phyloP scores from a whole-genome alignment of 2,329 filamentous ascomycete species.

The Aphanocladium album region DNA sequence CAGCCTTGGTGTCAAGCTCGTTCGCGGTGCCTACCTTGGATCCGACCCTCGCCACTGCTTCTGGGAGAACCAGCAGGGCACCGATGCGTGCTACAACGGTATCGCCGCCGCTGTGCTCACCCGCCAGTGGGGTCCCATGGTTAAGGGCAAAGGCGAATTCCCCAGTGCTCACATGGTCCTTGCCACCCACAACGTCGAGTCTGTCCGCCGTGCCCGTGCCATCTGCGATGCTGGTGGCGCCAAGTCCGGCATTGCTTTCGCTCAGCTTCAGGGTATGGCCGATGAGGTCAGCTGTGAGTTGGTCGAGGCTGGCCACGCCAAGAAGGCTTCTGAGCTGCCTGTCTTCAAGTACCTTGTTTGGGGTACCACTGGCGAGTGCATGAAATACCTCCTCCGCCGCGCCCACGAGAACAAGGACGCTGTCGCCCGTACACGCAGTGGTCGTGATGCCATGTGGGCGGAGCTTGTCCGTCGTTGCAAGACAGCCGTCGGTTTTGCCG shows the following conservation, averaged over 20 bases:
- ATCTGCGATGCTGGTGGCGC: constrained; percentile 43
- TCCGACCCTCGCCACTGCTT: constrained; percentile 66
- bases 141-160: constrained; percentile 40
- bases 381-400: constrained; percentile 68
- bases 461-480: constrained; percentile 56
- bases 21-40: constrained; percentile 68
- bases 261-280: constrained; percentile 91
- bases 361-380: constrained; percentile 71
- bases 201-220: constrained; percentile 54
- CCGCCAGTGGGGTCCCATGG: constrained; percentile 37
- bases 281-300: constrained; percentile 78
- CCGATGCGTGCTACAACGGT: constrained; percentile 67
- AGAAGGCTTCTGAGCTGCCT: constrained; percentile 38
- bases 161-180: constrained; percentile 62
- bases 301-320: constrained; percentile 30
- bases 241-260: constrained; percentile 36
- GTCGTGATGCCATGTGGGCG: constrained; percentile 56
- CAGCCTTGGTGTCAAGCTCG: constrained; percentile 67
- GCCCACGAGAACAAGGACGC: constrained; percentile 69
- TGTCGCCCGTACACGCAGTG: constrained; percentile 56
- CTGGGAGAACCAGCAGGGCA: constrained; percentile 66
- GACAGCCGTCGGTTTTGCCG: constrained; percentile 31
- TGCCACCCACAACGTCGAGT: constrained; percentile 76
- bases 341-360: constrained; percentile 68
- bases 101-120: constrained; percentile 64